phyloP scores from a whole-genome alignment of 2,329 filamentous ascomycete species.

The Endothia cerciana region DNA sequence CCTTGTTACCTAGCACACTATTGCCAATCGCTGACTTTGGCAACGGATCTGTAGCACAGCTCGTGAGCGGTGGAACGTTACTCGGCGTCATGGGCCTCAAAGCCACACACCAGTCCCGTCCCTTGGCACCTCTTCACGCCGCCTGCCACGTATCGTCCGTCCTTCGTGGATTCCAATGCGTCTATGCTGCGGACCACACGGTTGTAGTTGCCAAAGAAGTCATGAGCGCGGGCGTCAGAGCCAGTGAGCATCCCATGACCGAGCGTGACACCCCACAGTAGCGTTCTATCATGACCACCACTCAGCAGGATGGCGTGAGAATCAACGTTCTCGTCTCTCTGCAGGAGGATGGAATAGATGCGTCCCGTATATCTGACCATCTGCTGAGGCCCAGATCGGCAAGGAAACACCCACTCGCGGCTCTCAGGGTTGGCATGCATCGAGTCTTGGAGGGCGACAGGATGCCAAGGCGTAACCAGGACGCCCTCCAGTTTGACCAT shows the following conservation, averaged over 20 bases:
- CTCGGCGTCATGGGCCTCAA: constrained; percentile 28
- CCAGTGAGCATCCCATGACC: constrained; percentile 56
- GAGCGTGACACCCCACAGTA: constrained; percentile 58
- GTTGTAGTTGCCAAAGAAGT: constrained; percentile 58
- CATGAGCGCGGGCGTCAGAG: constrained; percentile 52
- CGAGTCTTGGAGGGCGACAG: constrained; percentile 45
- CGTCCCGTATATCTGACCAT: constrained; percentile 50
- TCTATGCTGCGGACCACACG: constrained; percentile 46
- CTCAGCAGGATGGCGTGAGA: constrained; percentile 56
- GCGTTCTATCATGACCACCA: constrained; percentile 25
- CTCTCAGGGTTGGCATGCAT: constrained; percentile 2
- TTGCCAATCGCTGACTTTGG: background rate
- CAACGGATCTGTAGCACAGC: background rate
- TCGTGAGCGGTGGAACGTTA: background rate
- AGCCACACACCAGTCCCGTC: constrained; percentile 46
- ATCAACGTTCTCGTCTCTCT: constrained; percentile 46
- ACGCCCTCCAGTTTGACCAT: constrained; percentile 53
- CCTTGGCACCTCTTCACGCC: constrained; percentile 44
- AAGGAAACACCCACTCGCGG: constrained; percentile 53
- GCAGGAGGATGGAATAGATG: constrained; percentile 62
- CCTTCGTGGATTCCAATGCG: constrained; percentile 38
- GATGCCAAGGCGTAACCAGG: constrained; percentile 64
- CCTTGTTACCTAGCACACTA: no score
- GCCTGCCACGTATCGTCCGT: constrained; percentile 48
- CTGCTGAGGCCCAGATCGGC: constrained; percentile 36